phyloP scores from a whole-genome alignment of 805 yeast genomes.

The Pichia rugopelliculosa region DNA sequence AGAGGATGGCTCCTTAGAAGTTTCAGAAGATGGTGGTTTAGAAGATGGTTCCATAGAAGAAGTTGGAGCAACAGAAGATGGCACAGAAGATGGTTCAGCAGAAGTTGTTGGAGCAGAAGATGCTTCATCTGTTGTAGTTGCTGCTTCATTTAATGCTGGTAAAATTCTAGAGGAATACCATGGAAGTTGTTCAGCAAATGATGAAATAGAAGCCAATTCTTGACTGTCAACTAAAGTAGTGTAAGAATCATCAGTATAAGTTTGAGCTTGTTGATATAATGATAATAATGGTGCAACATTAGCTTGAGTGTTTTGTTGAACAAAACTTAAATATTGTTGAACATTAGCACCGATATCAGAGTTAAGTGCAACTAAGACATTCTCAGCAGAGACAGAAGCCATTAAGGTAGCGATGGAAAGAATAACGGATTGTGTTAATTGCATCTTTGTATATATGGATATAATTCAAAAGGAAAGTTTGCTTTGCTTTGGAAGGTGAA shows the following conservation, averaged over 20 bases:
- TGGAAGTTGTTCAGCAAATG: constrained; percentile 28
- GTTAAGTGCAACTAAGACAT: constrained; percentile 31
- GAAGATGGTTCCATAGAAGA: neutral
- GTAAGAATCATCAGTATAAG: constrained; percentile 39
- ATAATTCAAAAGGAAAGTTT: neutral
- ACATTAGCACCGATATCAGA: constrained; percentile 30
- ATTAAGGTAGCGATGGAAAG: constrained; percentile 18
- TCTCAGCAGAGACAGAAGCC: constrained; percentile 19
- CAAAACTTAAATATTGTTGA: constrained; percentile 28
- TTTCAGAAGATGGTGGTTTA: constrained; percentile 1
- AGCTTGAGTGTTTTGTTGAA: constrained; percentile 23
- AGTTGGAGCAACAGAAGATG: constrained; percentile 9
- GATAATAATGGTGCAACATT: constrained; percentile 27
- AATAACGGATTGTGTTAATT: constrained; percentile 15
- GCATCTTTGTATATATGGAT: constrained; percentile 19
- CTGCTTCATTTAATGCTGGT: constrained; percentile 15
- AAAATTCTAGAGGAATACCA: constrained; percentile 29
- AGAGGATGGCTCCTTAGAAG: constrained; percentile 4
- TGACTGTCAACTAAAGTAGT: constrained; percentile 31
- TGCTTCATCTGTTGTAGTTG: constrained; percentile 9
- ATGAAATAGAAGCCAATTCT: constrained; percentile 14
- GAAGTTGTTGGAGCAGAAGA: constrained; percentile 12
- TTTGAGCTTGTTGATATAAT: constrained; percentile 28
- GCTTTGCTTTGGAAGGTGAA: too few relatives aligned
- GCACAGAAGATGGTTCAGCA: constrained; percentile 8